These are phyloP conservation scores for Microcos paniculata DNA, from an alignment of 345 rosid genomes.

Conservation along the genomic window DNA sequence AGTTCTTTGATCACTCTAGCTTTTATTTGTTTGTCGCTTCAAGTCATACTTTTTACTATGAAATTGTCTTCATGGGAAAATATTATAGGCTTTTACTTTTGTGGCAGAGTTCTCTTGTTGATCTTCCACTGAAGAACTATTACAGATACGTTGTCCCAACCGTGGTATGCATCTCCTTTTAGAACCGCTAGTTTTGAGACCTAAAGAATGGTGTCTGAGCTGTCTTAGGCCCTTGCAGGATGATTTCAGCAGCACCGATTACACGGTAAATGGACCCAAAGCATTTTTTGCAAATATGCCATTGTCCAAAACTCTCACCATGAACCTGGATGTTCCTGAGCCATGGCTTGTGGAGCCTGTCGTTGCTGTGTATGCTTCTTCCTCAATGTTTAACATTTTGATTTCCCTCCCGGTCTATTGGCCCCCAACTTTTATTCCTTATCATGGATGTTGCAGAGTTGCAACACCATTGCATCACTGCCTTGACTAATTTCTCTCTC, in stretches of 20 bases:
- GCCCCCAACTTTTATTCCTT: neutral
- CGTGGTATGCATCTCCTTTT: constrained; percentile 49
- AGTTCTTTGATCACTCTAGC: neutral
- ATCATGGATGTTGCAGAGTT: neutral
- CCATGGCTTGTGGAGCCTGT: constrained; percentile 99
- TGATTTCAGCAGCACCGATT: constrained; percentile 75
- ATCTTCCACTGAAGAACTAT: constrained; percentile 97
- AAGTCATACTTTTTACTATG: neutral
- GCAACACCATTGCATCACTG: neutral
- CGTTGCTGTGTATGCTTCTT: constrained; percentile 81
- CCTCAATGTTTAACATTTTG: constrained; percentile 2
- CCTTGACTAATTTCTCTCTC: constrained; percentile 25
- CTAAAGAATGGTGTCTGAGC: constrained; percentile 26
- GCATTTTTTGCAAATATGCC: constrained; percentile 99
- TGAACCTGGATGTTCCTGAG: constrained; percentile 99
- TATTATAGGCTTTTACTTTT: constrained; percentile 19
- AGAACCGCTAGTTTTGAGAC: constrained; percentile 18
- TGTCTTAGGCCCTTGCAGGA: constrained; percentile 58
- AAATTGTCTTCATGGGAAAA: neutral
- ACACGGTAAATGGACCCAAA: constrained; percentile 79
- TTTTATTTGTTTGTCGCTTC: neutral
- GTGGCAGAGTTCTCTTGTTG: constrained; percentile 95
- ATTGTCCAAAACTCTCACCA: constrained; percentile 93
- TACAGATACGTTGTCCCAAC: constrained; percentile 94
- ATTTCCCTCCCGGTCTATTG: neutral